Base-by-base conservation (phyloP, 1,139 yeast species). In the Torulaspora pretoriensis region DNA sequence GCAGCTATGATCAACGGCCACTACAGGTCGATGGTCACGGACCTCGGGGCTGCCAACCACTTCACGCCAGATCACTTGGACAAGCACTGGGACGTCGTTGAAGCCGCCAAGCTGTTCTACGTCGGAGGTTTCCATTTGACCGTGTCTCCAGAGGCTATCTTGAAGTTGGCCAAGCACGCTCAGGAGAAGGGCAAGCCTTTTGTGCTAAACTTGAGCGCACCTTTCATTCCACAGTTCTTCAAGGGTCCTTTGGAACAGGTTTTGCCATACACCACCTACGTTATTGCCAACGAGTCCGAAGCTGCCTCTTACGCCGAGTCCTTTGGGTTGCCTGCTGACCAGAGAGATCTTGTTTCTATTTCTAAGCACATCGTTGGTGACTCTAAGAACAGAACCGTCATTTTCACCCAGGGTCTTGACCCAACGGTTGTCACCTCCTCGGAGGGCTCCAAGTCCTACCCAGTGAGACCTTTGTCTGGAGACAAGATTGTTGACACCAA, bases 101-200 rank as follows among this genome's bases (percentile, higher is more conserved):
- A 87, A 70, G 75, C 73, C 44, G 97, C 95, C 52, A 75, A 82
- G 68, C 77, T 73, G 64, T 92, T 72, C 75, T 92, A 92, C 77
- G 85, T 92, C 63, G 98, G 97, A 63, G 98, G 98, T 24, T 92
- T 83, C 87, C 98, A 94, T 71, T 78, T 92, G 71, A 92, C 99
- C 48, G 98, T 94, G 53, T 86, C 95, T 55, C 97, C 96, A 55
- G 95, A 84, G 53, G 97, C 98, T 46, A 92, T 92, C 63, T 74
- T 78, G 57, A 81, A 84, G 52, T 76, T 92, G 59, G 98, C 97
- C 59, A 78, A 87, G 70, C 96, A 92, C 64, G 95, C 96, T 52
- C 89, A 95, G 56, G 85, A 77, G 55, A 77, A 72, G 61, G 83
- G 87, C 77, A 92, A 92, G 75, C 79, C 83, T 49, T 84, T 88